Conservation (phyloP, 352 stramenopile genomes). For the Halophytophthora batemanensis region DNA sequence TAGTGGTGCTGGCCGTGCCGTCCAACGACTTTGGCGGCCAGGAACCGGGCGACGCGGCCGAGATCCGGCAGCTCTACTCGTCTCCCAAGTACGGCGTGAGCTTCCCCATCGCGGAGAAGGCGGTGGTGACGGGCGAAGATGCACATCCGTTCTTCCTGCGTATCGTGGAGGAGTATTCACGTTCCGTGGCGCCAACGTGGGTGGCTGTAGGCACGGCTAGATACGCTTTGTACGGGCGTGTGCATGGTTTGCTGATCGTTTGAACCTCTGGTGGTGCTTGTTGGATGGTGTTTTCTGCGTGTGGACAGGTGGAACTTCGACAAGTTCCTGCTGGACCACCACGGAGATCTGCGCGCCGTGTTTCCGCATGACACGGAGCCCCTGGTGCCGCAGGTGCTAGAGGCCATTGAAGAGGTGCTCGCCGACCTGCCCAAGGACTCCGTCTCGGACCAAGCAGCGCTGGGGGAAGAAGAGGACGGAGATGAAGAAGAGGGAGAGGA, state of each 20-base stretch:
- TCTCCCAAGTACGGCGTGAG: conserved; percentile 30
- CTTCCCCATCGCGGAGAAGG: conserved; percentile 57
- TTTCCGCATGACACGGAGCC: conserved; percentile 77
- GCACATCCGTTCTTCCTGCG: conserved; percentile 66
- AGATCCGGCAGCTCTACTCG: conserved; percentile 45
- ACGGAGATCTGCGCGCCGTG: conserved; percentile 58
- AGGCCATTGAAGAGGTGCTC: conserved; percentile 63
- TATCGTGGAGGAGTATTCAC: conserved; percentile 59
- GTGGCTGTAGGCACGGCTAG: neutral
- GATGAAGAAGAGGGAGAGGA: neutral
- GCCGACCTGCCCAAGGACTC: conserved; percentile 31
- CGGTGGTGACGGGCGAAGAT: conserved; percentile 33
- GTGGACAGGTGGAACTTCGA: conserved; percentile 68
- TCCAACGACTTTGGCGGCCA: conserved; percentile 67
- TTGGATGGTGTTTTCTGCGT: neutral
- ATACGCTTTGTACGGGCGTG: neutral
- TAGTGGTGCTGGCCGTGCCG: conserved; percentile 61
- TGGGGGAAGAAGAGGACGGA: conserved; percentile 3
- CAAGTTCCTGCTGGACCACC: conserved; percentile 73
- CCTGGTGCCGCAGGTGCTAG: conserved; percentile 48
- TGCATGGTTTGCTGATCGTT: neutral
- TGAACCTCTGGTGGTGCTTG: neutral
- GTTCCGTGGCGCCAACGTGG: conserved; percentile 58
- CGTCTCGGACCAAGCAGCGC: conserved; percentile 11
- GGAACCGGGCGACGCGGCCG: conserved; percentile 42